phyloP scores from a whole-genome alignment of 2,329 filamentous ascomycete genomes.

The Plectosphaerella plurivora region DNA sequence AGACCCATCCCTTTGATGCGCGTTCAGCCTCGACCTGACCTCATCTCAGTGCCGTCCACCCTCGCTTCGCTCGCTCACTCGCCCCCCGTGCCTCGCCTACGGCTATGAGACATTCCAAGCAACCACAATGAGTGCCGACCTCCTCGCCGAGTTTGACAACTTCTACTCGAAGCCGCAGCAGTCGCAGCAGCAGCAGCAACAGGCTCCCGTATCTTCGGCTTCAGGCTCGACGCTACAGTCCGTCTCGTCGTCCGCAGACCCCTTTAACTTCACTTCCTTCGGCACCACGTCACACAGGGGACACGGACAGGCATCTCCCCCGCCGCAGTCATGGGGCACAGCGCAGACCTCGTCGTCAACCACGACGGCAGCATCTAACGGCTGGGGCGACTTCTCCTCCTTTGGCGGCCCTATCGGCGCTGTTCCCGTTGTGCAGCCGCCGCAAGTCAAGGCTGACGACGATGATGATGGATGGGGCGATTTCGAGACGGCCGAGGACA shows the following conservation, averaged over 20 bases:
- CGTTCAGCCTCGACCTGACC: no score
- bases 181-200: conserved; percentile 12
- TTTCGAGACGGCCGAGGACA: conserved; percentile 52
- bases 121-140: conserved; percentile 55
- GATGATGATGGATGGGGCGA: conserved; percentile 66
- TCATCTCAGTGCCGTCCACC: no score
- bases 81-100: no score
- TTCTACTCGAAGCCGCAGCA: conserved; percentile 31
- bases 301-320: conserved; percentile 10
- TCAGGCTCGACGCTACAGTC: conserved; percentile 14
- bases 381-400: conserved; percentile 16
- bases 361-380: conserved; percentile 2
- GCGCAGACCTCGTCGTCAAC: conserved; percentile 1
- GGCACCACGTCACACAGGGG: conserved; percentile 2
- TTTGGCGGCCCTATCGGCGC: conserved; percentile 7
- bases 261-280: not conserved
- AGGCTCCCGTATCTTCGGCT: not conserved
- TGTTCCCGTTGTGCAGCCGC: not conserved
- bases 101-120: not conserved
- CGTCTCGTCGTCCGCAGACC: not conserved
- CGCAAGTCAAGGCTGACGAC: conserved; percentile 35
- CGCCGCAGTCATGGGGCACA: conserved; percentile 3
- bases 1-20: no score
- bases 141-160: conserved; percentile 59
- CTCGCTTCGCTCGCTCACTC: no score